Evolutionary conservation across 2,329 filamentous ascomycete genomes (phyloP), one percentile per base, ranked within the genome.

Genomic region (Monosporascus sp.): DNA sequence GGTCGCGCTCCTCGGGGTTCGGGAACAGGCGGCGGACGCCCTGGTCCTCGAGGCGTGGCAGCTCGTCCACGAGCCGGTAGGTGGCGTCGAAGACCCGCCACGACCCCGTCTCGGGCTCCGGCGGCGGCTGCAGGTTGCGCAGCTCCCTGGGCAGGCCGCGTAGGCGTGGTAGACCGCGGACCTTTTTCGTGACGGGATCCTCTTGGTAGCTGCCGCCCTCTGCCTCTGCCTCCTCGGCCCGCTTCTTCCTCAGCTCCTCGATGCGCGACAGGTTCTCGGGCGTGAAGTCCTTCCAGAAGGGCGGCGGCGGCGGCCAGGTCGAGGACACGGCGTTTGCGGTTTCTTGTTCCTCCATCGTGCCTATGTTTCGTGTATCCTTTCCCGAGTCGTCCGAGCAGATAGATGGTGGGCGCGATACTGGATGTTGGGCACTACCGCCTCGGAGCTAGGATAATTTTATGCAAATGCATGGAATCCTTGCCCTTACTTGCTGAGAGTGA

Each of bases 211-310:
- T 55, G 48, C 31, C 5, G 31, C 31, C 31, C 11, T 35, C 31
- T 46, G 55, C 68, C 56, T 53, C 62, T 7, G 52, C 52, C 11
- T 65, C 63, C 11, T 70, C 68, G 31, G 71, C 66, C 53, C 74
- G 68, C 1, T 72, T 62, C 46, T 69, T 68, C 49, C 73, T 75
- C 15, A 81, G 61, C 22, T 72, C 68, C 6, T 74, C 69, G 51
- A 80, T 71, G 4, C 82, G 83, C 15, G 81, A 72, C 50, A 89
- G 65, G 65, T 93, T 95, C 28, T 87, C 83, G 3, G 84, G 70
- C 0, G 90, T 96, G 72, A 97, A 97, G 68, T 89, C 80, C 61
- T 87, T 86, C 85, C 89, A 97, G 74, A 97, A 96, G 1, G 87
- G 86, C 26, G 94, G 94, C 26, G 94, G 94, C 50, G 88, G 84